phyloP scores from a whole-genome alignment of 2,329 filamentous ascomycete species.

The Xylaria sp. region DNA sequence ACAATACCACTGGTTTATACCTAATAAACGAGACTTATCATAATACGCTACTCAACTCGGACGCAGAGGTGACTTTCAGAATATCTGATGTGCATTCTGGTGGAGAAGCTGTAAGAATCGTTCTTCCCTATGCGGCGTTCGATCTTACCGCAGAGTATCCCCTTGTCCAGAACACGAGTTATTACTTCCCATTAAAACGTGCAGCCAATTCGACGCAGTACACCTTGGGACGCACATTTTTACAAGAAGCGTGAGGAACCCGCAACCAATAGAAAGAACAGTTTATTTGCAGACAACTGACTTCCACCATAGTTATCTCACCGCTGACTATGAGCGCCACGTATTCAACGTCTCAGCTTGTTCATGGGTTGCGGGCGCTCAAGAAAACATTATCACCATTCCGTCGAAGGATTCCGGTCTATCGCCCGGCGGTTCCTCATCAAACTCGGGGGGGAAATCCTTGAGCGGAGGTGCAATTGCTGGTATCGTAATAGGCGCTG shows the following conservation, averaged over 20 bases:
- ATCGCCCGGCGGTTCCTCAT: neutral
- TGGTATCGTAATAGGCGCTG: constrained; percentile 42
- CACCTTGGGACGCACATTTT: constrained; percentile 50
- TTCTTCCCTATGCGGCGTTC: constrained; percentile 50
- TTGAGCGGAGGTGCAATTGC: constrained; percentile 42
- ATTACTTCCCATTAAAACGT: constrained; percentile 51
- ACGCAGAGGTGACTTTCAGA: constrained; percentile 50
- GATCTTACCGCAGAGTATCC: constrained; percentile 48
- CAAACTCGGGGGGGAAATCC: constrained; percentile 8
- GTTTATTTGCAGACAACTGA: constrained; percentile 20
- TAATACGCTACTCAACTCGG: constrained; percentile 44
- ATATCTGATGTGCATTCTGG: constrained; percentile 49
- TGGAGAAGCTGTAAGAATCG: constrained; percentile 48
- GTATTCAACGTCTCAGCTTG: constrained; percentile 54
- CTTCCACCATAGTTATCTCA: constrained; percentile 45
- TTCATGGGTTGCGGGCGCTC: constrained; percentile 49
- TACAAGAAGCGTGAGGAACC: constrained; percentile 50
- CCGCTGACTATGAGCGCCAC: constrained; percentile 54
- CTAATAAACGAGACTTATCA: constrained; percentile 52
- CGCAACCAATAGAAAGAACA: neutral
- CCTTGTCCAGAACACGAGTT: constrained; percentile 45
- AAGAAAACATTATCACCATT: constrained; percentile 49
- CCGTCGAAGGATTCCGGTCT: constrained; percentile 37
- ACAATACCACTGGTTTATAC: constrained; percentile 47
- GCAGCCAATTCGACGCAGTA: constrained; percentile 51